Evolutionary conservation across 805 yeast species (phyloP).

Genomic region (Sugiyamaella valdiviana): DNA sequence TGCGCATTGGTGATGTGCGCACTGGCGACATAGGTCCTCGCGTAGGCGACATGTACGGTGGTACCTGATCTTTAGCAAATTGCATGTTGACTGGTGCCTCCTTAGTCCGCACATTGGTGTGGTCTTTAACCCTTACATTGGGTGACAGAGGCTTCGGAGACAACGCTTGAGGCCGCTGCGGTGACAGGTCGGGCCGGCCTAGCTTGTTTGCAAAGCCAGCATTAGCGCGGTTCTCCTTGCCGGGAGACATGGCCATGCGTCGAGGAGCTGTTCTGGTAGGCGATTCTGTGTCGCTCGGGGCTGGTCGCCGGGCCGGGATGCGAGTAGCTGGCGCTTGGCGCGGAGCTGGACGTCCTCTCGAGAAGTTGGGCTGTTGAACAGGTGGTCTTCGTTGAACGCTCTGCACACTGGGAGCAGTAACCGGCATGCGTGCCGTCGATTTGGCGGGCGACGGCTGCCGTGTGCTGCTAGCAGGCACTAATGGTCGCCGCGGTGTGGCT

Average conservation of each 20-base stretch:
- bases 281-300: background rate
- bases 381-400: background rate
- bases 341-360: background rate
- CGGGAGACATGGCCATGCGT: background rate
- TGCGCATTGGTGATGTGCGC: background rate
- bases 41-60: background rate
- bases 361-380: background rate
- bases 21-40: background rate
- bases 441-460: background rate
- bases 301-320: background rate
- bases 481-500: conserved; percentile 2
- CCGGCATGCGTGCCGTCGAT: background rate
- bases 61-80: too few relatives aligned
- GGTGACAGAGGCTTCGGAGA: too few relatives aligned
- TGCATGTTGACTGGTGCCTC: too few relatives aligned
- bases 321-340: background rate
- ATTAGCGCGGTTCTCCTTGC: background rate
- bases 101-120: too few relatives aligned
- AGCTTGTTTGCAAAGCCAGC: too few relatives aligned
- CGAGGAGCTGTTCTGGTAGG: background rate
- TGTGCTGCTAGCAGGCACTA: background rate
- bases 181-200: too few relatives aligned
- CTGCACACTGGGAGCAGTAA: background rate
- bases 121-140: too few relatives aligned
- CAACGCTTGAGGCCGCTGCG: too few relatives aligned